Evolutionary conservation across 73 alveolate genomes (phyloP), one percentile per base, ranked within the genome.

Genomic region (Vitrella brassicaformis): DNA sequence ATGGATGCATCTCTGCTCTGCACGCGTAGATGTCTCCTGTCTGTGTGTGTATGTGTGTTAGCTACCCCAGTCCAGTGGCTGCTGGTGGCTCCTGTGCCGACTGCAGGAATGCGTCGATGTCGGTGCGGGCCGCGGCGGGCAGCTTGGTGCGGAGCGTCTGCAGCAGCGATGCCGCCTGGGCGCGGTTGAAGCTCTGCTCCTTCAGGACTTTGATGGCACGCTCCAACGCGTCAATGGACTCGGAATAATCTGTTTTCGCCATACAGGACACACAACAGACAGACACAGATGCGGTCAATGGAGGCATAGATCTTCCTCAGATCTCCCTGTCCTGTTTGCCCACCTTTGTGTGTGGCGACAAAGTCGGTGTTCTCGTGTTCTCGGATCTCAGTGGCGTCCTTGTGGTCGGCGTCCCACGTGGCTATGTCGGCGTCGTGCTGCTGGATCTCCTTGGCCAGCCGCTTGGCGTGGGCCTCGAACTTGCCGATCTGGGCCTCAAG

Each of bases 151-250:
- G 1, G 9, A n/a, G 28, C 10, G 69, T 56, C 69, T 56, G 69
- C 69, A 56, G 28, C 25, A 22, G 69, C 29, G 69, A 8, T 22
- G 30, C 69, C 10, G 28, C 26, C 69, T 56, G 25, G 7, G 47
- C 66, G 66, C 0, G 39, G 75, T 19, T 25, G 71, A 30, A 28
- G 67, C 47, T 30, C 74, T 31, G 71, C 68, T 30, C 71, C 75
- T 75, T 66, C 75, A 75, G 31, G 28, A 69, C 75, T 75, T 32
- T 66, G 73, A 75, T 25, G 9, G 82, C 82, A 0, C 82, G 32
- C 22, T 65, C 75, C 39, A 75, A 26, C 22, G 82, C 82, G 32
- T 75, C 82, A n/a, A 75, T 67, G 71, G 82, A 75, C 82, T 75
- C 82, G 29, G 39, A 27, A 47, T 75, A 75, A 65, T 75, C 82